These are phyloP conservation scores for Lepidium sativum DNA, from an alignment of 345 rosid genomes.

Conservation along the genomic window DNA sequence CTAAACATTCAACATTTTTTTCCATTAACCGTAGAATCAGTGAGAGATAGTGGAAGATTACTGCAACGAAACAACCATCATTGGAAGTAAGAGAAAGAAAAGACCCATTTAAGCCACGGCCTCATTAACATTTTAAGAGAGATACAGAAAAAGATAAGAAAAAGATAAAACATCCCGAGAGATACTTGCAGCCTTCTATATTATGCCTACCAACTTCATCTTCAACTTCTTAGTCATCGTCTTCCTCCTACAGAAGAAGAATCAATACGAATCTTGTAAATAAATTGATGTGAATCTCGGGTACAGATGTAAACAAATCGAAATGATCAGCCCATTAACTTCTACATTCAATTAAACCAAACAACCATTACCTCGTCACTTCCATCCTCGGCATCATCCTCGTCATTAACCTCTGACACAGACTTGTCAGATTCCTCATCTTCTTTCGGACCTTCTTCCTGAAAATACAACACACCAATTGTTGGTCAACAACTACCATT, in stretches of 20 bases:
- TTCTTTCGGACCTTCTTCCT: slow-evolving; percentile 75
- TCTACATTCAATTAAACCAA: neutral
- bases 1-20: slow-evolving; percentile 11
- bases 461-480: neutral
- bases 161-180: neutral
- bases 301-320: neutral
- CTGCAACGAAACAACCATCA: slow-evolving; percentile 11
- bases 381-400: slow-evolving; percentile 72
- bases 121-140: slow-evolving; percentile 10
- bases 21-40: slow-evolving; percentile 19
- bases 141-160: neutral
- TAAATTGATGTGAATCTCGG: too few relatives aligned
- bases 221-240: slow-evolving; percentile 56
- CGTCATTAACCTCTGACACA: slow-evolving; percentile 81
- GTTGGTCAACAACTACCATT: neutral
- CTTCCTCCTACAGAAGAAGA: slow-evolving; percentile 50
- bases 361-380: slow-evolving; percentile 51
- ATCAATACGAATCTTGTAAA: too few relatives aligned
- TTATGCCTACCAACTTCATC: slow-evolving; percentile 11
- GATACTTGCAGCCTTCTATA: slow-evolving; percentile 27
- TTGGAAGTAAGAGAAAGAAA: neutral
- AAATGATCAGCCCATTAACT: neutral
- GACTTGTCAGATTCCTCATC: slow-evolving; percentile 96
- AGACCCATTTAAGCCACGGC: neutral
- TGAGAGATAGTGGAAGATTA: slow-evolving; percentile 14